Percentiles rank a stretch among this genome's conserved stretches.
phyloP scores from a whole-genome alignment of 345 rosid species.

The Dipteronia sinensis region DNA sequence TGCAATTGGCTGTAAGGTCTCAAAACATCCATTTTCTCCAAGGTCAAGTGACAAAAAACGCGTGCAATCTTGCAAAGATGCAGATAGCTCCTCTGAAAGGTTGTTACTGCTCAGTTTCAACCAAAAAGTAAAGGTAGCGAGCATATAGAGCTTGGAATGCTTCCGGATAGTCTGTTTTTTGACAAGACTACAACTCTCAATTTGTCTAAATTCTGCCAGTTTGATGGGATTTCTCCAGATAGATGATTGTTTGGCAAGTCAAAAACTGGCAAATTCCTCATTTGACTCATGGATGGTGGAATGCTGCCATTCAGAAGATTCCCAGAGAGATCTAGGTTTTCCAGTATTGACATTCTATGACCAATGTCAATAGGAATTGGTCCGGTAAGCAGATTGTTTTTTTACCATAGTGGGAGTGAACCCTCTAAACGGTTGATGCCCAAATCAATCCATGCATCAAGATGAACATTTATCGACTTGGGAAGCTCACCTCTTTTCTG shows the following conservation, averaged over 20 bases:
- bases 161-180: slow-evolving; percentile 30
- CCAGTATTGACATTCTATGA: neutral
- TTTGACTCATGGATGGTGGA: slow-evolving; percentile 19
- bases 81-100: slow-evolving; percentile 18
- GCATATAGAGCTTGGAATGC: slow-evolving; percentile 17
- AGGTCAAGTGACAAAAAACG: slow-evolving; percentile 23
- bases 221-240: slow-evolving; percentile 15
- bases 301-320: slow-evolving; percentile 30
- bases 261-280: slow-evolving; percentile 3
- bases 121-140: neutral
- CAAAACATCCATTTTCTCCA: slow-evolving; percentile 28
- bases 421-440: slow-evolving; percentile 22
- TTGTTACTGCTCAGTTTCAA: slow-evolving; percentile 13
- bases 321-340: slow-evolving; percentile 17
- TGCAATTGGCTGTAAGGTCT: slow-evolving; percentile 16
- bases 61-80: slow-evolving; percentile 14
- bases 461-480: neutral
- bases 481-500: neutral
- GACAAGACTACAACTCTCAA: slow-evolving; percentile 13
- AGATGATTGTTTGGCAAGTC: slow-evolving; percentile 30
- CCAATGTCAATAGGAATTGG: slow-evolving; percentile 11
- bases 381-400: slow-evolving; percentile 24
- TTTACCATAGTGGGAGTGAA: slow-evolving; percentile 22
- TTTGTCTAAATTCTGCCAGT: neutral
- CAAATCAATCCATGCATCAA: neutral